These are phyloP conservation scores for Trametes cubensis DNA, from an alignment of 768 basidiomycete species.

Conservation along the genomic window DNA sequence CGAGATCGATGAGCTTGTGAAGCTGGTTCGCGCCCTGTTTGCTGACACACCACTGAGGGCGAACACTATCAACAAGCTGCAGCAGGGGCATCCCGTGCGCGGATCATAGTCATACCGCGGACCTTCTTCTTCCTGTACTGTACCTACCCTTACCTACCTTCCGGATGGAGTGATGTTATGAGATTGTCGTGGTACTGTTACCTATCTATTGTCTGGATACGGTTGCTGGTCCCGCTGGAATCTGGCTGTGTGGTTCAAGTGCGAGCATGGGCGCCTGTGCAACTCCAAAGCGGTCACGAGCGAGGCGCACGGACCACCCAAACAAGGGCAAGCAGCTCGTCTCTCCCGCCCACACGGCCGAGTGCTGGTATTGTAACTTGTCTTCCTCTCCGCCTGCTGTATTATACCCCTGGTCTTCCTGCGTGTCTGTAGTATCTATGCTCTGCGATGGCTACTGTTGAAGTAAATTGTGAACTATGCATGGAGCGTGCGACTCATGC, in stretches of 20 bases:
- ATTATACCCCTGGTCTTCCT: slow-evolving; percentile 4
- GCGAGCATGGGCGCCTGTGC: neutral
- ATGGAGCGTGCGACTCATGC: neutral
- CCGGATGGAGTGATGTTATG: neutral
- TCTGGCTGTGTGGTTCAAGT: neutral
- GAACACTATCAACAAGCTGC: slow-evolving; percentile 76
- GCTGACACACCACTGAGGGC: slow-evolving; percentile 83
- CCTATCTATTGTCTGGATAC: neutral
- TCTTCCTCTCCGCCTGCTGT: neutral
- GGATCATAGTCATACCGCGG: slow-evolving; percentile 3
- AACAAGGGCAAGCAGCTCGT: slow-evolving; percentile 15
- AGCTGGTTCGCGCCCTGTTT: slow-evolving; percentile 84
- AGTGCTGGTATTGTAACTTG: neutral
- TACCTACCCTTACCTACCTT: slow-evolving; percentile 8
- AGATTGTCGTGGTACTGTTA: neutral
- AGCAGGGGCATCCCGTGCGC: slow-evolving; percentile 55
- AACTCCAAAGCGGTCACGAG: slow-evolving; percentile 9
- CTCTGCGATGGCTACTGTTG: slow-evolving; percentile 15
- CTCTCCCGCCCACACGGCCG: neutral
- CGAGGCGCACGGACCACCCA: slow-evolving; percentile 28
- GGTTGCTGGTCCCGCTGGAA: no score
- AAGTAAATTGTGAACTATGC: slow-evolving; percentile 1
- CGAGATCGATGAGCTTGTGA: slow-evolving; percentile 77
- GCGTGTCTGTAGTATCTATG: slow-evolving; percentile 1
- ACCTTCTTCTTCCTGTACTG: neutral